phyloP scores from a whole-genome alignment of 2,329 filamentous ascomycete genomes.

The Pezicula neosporulosa region DNA sequence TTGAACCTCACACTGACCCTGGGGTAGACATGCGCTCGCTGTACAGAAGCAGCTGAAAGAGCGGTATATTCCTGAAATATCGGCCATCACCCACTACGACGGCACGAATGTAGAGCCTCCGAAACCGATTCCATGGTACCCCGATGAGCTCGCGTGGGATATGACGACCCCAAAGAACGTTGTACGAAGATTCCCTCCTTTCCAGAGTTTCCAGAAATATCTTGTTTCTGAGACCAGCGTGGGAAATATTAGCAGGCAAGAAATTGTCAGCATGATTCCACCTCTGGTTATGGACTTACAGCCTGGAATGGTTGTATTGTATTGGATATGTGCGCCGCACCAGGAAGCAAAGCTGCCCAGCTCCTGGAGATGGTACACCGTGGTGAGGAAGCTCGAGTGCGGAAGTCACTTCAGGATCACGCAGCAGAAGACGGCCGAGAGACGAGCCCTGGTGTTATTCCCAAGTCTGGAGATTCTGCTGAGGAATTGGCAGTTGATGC shows the following conservation, averaged over 20 bases:
- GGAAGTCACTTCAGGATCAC: conserved; percentile 63
- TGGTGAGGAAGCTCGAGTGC: conserved; percentile 85
- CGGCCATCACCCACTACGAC: conserved; percentile 77
- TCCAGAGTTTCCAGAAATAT: conserved; percentile 95
- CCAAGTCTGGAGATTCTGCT: conserved; percentile 42
- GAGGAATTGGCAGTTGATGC: conserved; percentile 50
- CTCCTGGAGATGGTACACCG: conserved; percentile 90
- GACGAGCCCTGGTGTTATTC: conserved; percentile 44
- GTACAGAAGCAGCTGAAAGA: conserved; percentile 87
- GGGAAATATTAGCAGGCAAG: conserved; percentile 95
- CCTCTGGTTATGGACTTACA: conserved; percentile 87
- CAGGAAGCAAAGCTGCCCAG: conserved; percentile 95
- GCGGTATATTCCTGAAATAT: conserved; percentile 87
- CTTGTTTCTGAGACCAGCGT: conserved; percentile 95
- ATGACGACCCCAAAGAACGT: conserved; percentile 99
- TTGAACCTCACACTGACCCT: conserved; percentile 1
- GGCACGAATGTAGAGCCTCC: conserved; percentile 80
- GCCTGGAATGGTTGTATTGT: conserved; percentile 89
- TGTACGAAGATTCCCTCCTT: conserved; percentile 88
- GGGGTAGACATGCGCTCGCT: conserved; percentile 74
- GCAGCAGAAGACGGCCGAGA: conserved; percentile 58
- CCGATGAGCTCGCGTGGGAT: conserved; percentile 90
- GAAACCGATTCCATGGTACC: conserved; percentile 83
- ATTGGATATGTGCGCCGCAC: conserved; percentile 92
- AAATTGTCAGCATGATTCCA: conserved; percentile 98